A percentile compares a stretch with the other conserved stretches of the same genome.
Conservation (phyloP, 768 basidiomycete genomes). For the Russula compacta region DNA sequence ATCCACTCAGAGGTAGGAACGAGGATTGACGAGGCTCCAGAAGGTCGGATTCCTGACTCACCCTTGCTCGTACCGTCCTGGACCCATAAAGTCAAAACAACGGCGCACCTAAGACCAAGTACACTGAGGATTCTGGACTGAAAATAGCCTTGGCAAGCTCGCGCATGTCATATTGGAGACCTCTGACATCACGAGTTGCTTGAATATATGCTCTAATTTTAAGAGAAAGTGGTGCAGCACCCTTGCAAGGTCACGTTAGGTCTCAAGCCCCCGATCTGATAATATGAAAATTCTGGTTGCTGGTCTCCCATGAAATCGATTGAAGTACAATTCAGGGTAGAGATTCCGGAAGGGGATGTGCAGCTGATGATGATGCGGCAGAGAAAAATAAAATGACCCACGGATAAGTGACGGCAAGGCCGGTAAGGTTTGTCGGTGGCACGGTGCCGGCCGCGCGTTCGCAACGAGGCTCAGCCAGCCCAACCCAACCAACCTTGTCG, state of each 20-base stretch:
- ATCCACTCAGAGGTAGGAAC: slow-evolving; percentile 6
- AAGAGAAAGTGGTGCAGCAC: neutral
- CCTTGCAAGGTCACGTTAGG: slow-evolving; percentile 12
- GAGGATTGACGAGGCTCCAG: slow-evolving; percentile 17
- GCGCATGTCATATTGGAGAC: neutral
- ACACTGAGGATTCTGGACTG: neutral
- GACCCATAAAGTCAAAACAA: neutral
- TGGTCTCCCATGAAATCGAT: neutral
- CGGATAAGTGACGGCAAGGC: neutral
- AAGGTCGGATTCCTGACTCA: slow-evolving; percentile 11
- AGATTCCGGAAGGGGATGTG: neutral
- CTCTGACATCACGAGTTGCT: neutral
- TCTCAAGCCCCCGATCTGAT: slow-evolving; percentile 19
- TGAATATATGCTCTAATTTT: neutral
- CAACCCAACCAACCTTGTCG: neutral
- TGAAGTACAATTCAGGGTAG: neutral
- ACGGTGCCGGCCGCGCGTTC: neutral
- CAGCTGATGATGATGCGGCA: neutral
- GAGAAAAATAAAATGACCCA: neutral
- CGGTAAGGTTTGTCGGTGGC: too few species aligned
- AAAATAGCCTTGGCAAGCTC: slow-evolving; percentile 11
- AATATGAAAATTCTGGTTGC: slow-evolving; percentile 3
- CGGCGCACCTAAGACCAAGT: slow-evolving; percentile 17
- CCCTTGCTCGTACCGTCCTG: neutral
- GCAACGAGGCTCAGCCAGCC: slow-evolving; percentile 3